A percentile compares a stretch with the other conserved stretches of the same genome.
These are phyloP conservation scores for Deakozyma indianensis DNA, from an alignment of 805 yeast genomes.

Conservation along the genomic window DNA sequence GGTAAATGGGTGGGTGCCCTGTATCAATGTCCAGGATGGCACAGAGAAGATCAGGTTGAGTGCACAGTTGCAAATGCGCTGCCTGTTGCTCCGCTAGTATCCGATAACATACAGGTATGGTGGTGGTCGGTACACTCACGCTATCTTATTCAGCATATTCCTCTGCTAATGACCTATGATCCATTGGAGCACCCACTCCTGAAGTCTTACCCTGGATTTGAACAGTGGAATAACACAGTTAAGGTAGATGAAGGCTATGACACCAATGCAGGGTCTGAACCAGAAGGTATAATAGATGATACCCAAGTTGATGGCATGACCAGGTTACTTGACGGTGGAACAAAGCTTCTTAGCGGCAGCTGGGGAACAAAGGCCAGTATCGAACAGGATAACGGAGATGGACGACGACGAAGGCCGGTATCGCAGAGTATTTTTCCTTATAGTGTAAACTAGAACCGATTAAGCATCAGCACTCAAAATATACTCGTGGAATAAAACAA, in stretches of 20 bases:
- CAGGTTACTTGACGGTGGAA: background rate
- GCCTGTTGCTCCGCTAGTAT: background rate
- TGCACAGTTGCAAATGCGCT: background rate
- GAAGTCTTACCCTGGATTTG: background rate
- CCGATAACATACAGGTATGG: background rate
- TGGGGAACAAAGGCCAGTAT: background rate
- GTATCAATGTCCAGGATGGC: background rate
- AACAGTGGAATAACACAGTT: background rate
- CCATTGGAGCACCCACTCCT: background rate
- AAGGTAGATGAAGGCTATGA: background rate
- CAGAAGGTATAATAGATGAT: too few species aligned
- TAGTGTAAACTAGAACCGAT: background rate
- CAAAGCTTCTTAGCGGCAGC: background rate
- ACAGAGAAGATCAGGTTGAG: background rate
- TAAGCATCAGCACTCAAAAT: constrained; percentile 11
- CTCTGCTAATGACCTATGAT: background rate
- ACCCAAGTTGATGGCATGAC: background rate
- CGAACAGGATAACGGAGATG: background rate
- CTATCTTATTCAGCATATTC: background rate
- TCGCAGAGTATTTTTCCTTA: background rate
- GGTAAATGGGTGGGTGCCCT: background rate
- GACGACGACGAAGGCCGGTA: background rate
- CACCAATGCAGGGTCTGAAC: too few species aligned
- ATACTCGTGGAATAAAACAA: constrained; percentile 19
- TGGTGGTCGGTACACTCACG: background rate